Evolutionary conservation across 2,329 filamentous ascomycete species (phyloP).

Genomic region (Arthroderma sp.): DNA sequence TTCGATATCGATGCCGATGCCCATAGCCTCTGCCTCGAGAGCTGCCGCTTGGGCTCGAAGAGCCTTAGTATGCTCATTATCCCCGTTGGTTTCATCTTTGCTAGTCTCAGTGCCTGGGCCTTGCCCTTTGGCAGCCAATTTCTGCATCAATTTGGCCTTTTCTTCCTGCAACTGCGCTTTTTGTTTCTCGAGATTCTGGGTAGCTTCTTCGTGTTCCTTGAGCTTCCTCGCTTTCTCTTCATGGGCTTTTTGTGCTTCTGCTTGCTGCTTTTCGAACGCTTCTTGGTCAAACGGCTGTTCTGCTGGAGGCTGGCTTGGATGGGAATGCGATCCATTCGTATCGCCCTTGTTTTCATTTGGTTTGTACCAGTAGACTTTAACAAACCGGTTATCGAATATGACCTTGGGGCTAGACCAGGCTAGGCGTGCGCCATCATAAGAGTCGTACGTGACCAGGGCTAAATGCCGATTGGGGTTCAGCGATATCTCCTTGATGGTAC

Average conservation of each 20-base stretch:
- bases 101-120: constrained; percentile 18
- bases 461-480: constrained; percentile 42
- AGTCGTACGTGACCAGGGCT: constrained; percentile 43
- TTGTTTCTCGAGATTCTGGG: constrained; percentile 41
- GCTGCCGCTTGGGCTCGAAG: constrained; percentile 42
- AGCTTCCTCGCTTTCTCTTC: constrained; percentile 41
- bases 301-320: constrained; percentile 10
- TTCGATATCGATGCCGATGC: constrained; percentile 38
- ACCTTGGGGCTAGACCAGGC: constrained; percentile 49
- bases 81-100: constrained; percentile 11
- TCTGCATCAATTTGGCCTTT: constrained; percentile 35
- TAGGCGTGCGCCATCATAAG: constrained; percentile 37
- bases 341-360: constrained; percentile 23
- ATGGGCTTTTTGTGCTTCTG: constrained; percentile 42
- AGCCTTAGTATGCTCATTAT: constrained; percentile 37
- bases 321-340: constrained; percentile 16
- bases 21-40: constrained; percentile 42
- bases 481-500: constrained; percentile 40
- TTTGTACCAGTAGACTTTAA: constrained; percentile 51
- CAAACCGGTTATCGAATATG: constrained; percentile 51
- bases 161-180: constrained; percentile 40
- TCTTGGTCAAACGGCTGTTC: constrained; percentile 39
- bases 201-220: constrained; percentile 39
- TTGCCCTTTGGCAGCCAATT: constrained; percentile 32
- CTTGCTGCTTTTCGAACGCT: constrained; percentile 42